A percentile compares a stretch with the other conserved stretches of the same genome.
Evolutionary conservation across 2,329 filamentous ascomycete genomes (phyloP).

Genomic region (Orbilia oligospora): DNA sequence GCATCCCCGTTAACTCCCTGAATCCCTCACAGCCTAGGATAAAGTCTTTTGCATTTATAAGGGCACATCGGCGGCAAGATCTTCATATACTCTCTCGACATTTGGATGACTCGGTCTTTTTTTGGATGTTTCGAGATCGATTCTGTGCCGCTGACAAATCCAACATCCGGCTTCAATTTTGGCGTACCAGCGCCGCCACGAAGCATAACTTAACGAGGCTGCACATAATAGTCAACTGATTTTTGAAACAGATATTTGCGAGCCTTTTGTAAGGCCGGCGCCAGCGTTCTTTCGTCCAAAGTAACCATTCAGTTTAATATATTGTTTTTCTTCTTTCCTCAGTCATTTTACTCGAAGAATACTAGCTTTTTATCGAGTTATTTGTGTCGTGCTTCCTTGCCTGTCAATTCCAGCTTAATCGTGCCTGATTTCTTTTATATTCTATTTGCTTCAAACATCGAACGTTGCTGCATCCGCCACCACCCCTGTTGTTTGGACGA

Average conservation of each 20-base stretch:
- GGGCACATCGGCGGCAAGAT: neutral
- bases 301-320: neutral
- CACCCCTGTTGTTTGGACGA: constrained; percentile 2
- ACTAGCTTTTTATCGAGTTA: neutral
- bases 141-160: constrained; percentile 51
- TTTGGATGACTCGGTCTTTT: neutral
- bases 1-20: constrained; percentile 18
- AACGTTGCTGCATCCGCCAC: neutral
- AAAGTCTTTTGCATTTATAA: constrained; percentile 19
- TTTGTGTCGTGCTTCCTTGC: neutral
- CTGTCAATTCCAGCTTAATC: neutral
- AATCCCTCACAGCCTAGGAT: neutral
- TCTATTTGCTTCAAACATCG: neutral
- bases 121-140: constrained; percentile 54
- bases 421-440: neutral
- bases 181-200: neutral
- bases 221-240: neutral
- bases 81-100: neutral
- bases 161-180: constrained; percentile 8
- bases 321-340: neutral
- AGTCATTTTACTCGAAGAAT: neutral
- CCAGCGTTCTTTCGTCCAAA: neutral
- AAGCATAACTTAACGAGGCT: constrained; percentile 15
- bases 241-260: constrained; percentile 18
- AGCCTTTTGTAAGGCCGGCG: constrained; percentile 3